A percentile compares a stretch with the other conserved stretches of the same genome.
phyloP scores from a whole-genome alignment of 768 basidiomycete genomes.

The Phlebiopsis gigantea region DNA sequence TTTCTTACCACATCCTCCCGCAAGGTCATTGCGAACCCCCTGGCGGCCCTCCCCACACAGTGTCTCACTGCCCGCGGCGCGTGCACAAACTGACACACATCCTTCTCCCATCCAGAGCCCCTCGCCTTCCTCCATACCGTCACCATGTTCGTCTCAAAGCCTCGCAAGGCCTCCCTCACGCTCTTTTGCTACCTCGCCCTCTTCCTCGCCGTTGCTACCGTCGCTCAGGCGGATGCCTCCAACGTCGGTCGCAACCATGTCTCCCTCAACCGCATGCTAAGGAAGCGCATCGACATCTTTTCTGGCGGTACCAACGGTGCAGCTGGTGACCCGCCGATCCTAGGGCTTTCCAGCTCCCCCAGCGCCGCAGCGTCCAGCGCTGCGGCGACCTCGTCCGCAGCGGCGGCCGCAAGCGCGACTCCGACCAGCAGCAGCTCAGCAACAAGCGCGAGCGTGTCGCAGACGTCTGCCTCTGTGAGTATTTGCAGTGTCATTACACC shows the following conservation, averaged over 20 bases:
- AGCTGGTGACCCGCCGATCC: conserved; percentile 22
- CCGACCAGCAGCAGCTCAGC: neutral
- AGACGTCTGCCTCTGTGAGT: neutral
- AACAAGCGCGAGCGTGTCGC: conserved; percentile 7
- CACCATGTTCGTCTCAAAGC: conserved; percentile 46
- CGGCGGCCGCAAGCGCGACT: neutral
- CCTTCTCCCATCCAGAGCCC: neutral
- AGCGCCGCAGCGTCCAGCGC: conserved; percentile 8
- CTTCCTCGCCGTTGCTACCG: conserved; percentile 41
- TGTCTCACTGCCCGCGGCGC: neutral
- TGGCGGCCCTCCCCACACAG: conserved; percentile 15
- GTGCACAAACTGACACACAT: neutral
- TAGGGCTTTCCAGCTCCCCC: conserved; percentile 6
- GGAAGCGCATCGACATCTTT: conserved; percentile 42
- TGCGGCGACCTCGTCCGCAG: conserved; percentile 3
- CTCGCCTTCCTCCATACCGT: conserved; percentile 6
- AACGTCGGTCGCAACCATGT: conserved; percentile 43
- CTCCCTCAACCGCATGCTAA: conserved; percentile 60
- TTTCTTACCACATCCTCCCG: conserved; percentile 6
- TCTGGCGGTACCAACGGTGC: conserved; percentile 15
- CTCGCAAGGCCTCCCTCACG: conserved; percentile 46
- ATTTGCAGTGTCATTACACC: neutral
- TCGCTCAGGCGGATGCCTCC: conserved; percentile 43
- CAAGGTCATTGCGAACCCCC: neutral
- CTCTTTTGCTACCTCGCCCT: conserved; percentile 59